Evolutionary conservation across 768 basidiomycete genomes (phyloP).

Genomic region (Lactarius sp.): DNA sequence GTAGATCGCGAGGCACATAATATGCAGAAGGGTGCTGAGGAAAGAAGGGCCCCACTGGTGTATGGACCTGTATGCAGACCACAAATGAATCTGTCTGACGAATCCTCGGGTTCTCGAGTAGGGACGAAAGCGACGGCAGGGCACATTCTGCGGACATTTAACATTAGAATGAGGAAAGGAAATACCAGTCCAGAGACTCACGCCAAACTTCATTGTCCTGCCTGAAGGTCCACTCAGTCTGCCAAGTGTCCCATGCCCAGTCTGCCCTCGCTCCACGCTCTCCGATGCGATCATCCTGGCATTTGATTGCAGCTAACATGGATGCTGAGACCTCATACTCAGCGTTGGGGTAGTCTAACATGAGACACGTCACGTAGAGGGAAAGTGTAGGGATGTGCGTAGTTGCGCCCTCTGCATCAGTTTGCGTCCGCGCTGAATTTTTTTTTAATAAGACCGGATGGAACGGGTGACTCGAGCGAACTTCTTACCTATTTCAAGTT

Average conservation of each 20-base stretch:
- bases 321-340: conserved; percentile 58
- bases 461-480: not conserved
- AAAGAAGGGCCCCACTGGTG: conserved; percentile 47
- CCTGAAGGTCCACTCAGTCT: conserved; percentile 66
- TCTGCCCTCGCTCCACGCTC: conserved; percentile 59
- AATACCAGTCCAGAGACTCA: conserved; percentile 31
- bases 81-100: conserved; percentile 62
- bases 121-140: conserved; percentile 54
- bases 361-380: conserved; percentile 61
- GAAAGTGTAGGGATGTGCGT: conserved; percentile 44
- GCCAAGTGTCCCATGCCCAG: conserved; percentile 73
- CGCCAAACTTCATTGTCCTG: conserved; percentile 72
- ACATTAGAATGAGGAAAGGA: not conserved
- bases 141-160: conserved; percentile 45
- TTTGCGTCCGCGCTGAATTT: conserved; percentile 9
- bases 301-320: conserved; percentile 71
- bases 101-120: conserved; percentile 58
- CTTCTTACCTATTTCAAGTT: conserved; percentile 59
- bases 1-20: conserved; percentile 59
- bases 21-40: conserved; percentile 63
- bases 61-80: conserved; percentile 71
- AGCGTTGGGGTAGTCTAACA: conserved; percentile 54
- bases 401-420: conserved; percentile 10
- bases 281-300: conserved; percentile 53
- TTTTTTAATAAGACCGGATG: not conserved